Base-by-base conservation (phyloP, 805 yeast species). In the Candida alai region DNA sequence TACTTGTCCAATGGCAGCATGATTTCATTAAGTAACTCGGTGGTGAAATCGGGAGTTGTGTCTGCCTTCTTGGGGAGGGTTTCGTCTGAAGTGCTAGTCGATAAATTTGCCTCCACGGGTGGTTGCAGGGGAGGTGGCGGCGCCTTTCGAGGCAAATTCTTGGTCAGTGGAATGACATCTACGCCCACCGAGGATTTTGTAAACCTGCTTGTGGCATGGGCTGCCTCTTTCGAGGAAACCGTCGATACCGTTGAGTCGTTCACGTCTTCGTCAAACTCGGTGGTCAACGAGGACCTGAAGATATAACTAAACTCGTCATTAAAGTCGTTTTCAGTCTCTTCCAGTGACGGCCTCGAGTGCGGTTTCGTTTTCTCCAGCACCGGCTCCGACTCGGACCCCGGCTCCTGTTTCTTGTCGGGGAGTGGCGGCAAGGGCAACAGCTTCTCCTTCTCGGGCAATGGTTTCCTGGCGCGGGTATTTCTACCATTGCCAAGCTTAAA, bases 71-170 rank as follows among this genome's bases (percentile, higher is more conserved):
- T n/a, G n/a, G n/a, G n/a, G n/a, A n/a, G n/a, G n/a, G n/a, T n/a
- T n/a, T n/a, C n/a, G n/a, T n/a, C n/a, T n/a, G n/a, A n/a, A n/a
- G n/a, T n/a, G n/a, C n/a, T n/a, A n/a, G n/a, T n/a, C n/a, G n/a
- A n/a, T n/a, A n/a, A n/a, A n/a, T n/a, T n/a, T n/a, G n/a, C n/a
- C n/a, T n/a, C n/a, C n/a, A n/a, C n/a, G n/a, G n/a, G n/a, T n/a
- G n/a, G n/a, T n/a, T n/a, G n/a, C n/a, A n/a, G n/a, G n/a, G 28
- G 5, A 3, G 30, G 24, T 16, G 38, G 49, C 9, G 49, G 44
- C n/a, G 41, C 47, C 37, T 42, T 37, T 10, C 45, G 39, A 32
- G n/a, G 19, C n/a, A n/a, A n/a, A n/a, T n/a, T n/a, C n/a, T n/a
- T n/a, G n/a, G n/a, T n/a, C n/a, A n/a, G n/a, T n/a, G n/a, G n/a